Evolutionary conservation across 257 asterid species (phyloP), one percentile per base, ranked within the genome.

Genomic region (Solanum etuberosum): DNA sequence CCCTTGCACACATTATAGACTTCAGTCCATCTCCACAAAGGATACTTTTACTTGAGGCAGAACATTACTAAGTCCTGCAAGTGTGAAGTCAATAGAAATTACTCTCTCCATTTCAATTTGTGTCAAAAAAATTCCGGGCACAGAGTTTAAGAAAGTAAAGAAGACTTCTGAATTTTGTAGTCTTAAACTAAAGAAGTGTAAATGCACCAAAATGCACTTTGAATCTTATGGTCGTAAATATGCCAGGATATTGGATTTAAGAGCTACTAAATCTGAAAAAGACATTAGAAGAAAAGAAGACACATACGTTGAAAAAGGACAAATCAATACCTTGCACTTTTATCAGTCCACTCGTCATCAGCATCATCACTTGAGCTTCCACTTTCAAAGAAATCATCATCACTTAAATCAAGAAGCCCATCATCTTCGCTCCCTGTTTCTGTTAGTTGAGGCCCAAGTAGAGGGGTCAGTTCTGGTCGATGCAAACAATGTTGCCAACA

Each of bases 351-450:
- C 91, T 96, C 98, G 83, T 96, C 99, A 91, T 96, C 99, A 74
- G 99, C 98, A 72, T 97, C 94, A 77, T 95, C 99, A 88, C 99
- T 96, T 70, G 99, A 97, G 94, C 98, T 95, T 87, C 97, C 99
- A 88, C 92, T 87, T 81, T 94, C 84, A 89, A 96, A 95, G 93
- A 95, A 96, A 92, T 96, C 99, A 88, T 97, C 99, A 6, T 94
- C 98, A 85, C 98, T 94, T 82, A 87, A 89, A 90, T 97, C 98
- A 87, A 95, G 90, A 86, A 93, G 94, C 68, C 97, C 99, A 91
- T 96, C 99, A 68, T 97, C 99, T 90, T 97, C 99, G 78, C 97
- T 95, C 87, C 99, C 99, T 7, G 99, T 97, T 92, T 97, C 99
- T 97, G 96, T 87, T 76, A 31, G 86, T 46, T 68, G 54, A 87